Conservation (phyloP, 2,329 filamentous ascomycete genomes). For the Kalaharituber pfeilii region DNA sequence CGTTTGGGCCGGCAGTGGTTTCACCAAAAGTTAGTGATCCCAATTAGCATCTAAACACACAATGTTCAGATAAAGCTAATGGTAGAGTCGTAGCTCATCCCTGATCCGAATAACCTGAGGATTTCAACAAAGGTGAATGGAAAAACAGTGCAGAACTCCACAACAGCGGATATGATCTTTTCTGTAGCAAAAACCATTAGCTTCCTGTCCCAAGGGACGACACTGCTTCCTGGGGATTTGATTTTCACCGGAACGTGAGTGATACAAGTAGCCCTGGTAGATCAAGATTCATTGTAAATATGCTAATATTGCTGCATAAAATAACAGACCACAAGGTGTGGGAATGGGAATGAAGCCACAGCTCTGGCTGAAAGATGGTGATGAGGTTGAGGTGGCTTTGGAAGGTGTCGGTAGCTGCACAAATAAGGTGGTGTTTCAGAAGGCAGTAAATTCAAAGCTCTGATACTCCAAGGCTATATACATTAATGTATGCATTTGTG, state of each 20-base stretch:
- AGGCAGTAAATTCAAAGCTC: neutral
- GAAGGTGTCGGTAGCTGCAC: constrained; percentile 28
- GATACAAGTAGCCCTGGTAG: neutral
- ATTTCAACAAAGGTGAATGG: constrained; percentile 41
- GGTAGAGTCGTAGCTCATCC: constrained; percentile 30
- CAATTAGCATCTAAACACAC: neutral
- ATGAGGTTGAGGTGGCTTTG: constrained; percentile 48
- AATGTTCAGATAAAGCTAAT: constrained; percentile 32
- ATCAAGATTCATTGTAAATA: neutral
- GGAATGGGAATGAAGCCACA: constrained; percentile 51
- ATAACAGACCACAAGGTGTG: constrained; percentile 45
- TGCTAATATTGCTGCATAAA: neutral
- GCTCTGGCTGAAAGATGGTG: constrained; percentile 52
- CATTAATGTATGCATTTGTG: no score
- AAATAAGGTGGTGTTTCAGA: constrained; percentile 27
- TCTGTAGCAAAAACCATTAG: constrained; percentile 41
- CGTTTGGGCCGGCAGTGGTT: constrained; percentile 55
- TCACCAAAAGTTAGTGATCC: constrained; percentile 35
- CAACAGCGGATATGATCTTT: constrained; percentile 43
- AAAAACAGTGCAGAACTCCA: constrained; percentile 34
- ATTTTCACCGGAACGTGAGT: constrained; percentile 49
- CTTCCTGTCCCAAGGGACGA: constrained; percentile 44
- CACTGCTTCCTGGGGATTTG: constrained; percentile 44
- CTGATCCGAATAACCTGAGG: constrained; percentile 38
- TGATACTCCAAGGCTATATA: no score